Base-by-base conservation (phyloP, 163 green algal genomes). In the Chlorella variabilis region DNA sequence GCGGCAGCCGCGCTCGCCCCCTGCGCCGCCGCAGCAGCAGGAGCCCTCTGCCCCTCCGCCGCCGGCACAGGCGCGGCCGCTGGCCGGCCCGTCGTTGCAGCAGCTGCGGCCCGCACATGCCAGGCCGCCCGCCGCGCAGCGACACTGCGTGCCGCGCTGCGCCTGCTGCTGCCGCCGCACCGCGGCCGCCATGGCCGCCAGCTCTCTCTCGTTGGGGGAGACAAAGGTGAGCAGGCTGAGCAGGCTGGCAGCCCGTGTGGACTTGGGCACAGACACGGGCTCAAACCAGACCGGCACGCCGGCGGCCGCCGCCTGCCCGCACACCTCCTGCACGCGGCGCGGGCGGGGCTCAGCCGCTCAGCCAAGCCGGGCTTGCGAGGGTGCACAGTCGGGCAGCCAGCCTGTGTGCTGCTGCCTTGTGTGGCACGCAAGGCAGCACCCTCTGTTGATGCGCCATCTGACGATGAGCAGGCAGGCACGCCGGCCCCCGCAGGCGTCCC, bases 191-290 rank as follows among this genome's bases (percentile, higher is more conserved):
- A 92, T 88, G 15, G 86, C 80, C 23, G 77, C 76, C 25, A 92
- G 86, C 80, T 92, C 88, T 23, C 48, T 54, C 25, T 63, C 66
- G 41, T 92, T 92, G 2, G 88, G 88, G 0, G 87, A 90, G 2
- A 82, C 67, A 71, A 78, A 91, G n/a, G 65, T 48, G 11, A 91
- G 27, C 33, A 58, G 36, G 33, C 29, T 54, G 36, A 91, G 74
- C 33, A 81, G 34, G 27, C 9, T 23, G 4, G 62, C 36, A 11
- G 75, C 76, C 21, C 86, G 67, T 1, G 49, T 27, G 0, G 86
- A 75, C 80, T 92, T 92, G 38, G 88, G 75, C 3, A 62, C 81
- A 21, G 87, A 91, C 3, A 90, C 84, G 3, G 88, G 88, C 84
- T 92, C 88, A 71, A 91, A 89, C 75, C 82, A 91, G 17, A 90